Conservation (phyloP, 345 rosid species). For the Aquilaria yunnanensis region DNA sequence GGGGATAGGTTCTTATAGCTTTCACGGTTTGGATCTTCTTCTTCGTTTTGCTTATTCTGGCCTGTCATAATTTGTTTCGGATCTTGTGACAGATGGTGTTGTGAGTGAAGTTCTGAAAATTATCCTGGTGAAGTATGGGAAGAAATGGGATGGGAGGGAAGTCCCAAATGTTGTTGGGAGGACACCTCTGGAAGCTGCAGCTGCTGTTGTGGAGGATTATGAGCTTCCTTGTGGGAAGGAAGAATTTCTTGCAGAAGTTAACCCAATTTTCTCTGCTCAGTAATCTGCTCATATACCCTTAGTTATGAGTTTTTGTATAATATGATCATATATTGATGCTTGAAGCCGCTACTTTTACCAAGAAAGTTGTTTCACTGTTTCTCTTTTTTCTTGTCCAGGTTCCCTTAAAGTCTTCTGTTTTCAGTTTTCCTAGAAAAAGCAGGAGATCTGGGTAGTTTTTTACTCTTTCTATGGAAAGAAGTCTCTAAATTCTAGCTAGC, state of each 20-base stretch:
- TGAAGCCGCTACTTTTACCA: too few relatives aligned
- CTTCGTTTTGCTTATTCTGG: too few relatives aligned
- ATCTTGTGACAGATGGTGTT: constrained; percentile 45
- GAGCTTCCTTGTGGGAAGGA: constrained; percentile 68
- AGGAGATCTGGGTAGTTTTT: too few relatives aligned
- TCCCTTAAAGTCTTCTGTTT: too few relatives aligned
- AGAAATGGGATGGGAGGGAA: constrained; percentile 96
- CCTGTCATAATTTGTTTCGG: background rate
- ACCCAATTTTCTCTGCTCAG: constrained; percentile 64
- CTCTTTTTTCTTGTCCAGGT: too few relatives aligned
- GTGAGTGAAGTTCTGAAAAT: constrained; percentile 55
- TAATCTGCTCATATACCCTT: constrained; percentile 11
- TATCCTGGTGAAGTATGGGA: constrained; percentile 62
- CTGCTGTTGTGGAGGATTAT: constrained; percentile 72
- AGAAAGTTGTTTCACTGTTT: background rate
- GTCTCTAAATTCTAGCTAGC: too few relatives aligned
- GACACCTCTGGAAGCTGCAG: constrained; percentile 76
- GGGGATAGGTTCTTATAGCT: too few relatives aligned
- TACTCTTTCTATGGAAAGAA: too few relatives aligned
- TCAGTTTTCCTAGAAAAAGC: too few relatives aligned
- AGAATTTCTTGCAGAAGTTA: constrained; percentile 54
- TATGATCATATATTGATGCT: too few relatives aligned
- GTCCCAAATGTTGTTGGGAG: constrained; percentile 48
- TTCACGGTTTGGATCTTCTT: too few relatives aligned
- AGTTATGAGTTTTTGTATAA: too few relatives aligned